Conservation (phyloP, 176 grass and related monocot species). For the Stipa capillata region DNA sequence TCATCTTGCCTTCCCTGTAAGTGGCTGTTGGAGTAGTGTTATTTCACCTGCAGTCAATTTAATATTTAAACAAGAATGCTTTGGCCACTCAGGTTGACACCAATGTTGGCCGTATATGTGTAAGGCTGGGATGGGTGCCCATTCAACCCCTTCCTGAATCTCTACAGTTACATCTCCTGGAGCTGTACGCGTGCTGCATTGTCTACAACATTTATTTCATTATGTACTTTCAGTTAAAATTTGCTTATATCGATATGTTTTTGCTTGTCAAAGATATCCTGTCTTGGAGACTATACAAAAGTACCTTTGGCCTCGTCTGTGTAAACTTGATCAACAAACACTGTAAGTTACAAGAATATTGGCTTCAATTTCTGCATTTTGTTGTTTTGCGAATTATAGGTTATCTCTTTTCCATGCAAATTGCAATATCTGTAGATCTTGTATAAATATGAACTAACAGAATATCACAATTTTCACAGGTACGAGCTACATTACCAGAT, state of each 20-base stretch:
- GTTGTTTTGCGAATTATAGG: not conserved
- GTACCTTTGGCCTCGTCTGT: conserved; percentile 94
- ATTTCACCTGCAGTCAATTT: conserved; percentile 13
- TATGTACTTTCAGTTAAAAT: conserved; percentile 12
- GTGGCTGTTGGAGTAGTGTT: conserved; percentile 21
- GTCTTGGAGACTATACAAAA: conserved; percentile 81
- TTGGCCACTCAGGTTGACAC: conserved; percentile 78
- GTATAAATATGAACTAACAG: not conserved
- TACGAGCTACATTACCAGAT: conserved; percentile 99
- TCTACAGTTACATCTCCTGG: conserved; percentile 87
- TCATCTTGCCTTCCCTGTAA: conserved; percentile 95
- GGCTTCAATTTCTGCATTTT: not conserved
- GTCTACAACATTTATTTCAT: not conserved
- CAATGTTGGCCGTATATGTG: conserved; percentile 94
- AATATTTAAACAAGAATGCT: conserved; percentile 24
- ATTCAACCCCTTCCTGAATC: conserved; percentile 93
- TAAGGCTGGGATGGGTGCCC: conserved; percentile 96
- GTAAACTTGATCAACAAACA: conserved; percentile 92
- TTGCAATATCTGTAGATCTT: conserved; percentile 12
- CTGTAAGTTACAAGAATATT: conserved; percentile 48
- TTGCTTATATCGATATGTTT: conserved; percentile 9
- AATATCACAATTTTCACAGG: conserved; percentile 41
- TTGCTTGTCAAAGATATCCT: conserved; percentile 69
- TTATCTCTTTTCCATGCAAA: not conserved
- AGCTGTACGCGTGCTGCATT: conserved; percentile 57